Base-by-base conservation (phyloP, 768 basidiomycete genomes). In the Lentinula lateritia region DNA sequence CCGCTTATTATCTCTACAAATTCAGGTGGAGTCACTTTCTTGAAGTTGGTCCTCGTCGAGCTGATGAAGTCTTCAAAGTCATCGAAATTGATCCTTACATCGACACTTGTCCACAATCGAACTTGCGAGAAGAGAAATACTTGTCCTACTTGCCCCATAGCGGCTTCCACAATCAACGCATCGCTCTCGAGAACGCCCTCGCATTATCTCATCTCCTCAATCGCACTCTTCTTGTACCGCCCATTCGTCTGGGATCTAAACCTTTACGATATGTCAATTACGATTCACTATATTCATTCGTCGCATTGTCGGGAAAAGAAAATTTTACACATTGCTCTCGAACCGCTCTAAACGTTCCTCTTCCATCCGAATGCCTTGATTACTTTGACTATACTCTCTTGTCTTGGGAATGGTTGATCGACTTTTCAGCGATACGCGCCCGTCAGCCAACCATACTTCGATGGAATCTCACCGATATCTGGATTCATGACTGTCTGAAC, bases 81-180 rank as follows among this genome's bases (percentile, higher is more conserved):
- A 61, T 70, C 62, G 70, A 69, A 36, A 64, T 70, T 71, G 70
- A 75, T 45, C 55, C 60, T 53, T 45, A 32, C 42, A 54, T 50
- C 52, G 58, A 54, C 50, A n/a, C 55, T 59, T 58, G 48, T 66
- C 50, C 63, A 60, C 20, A 23, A 53, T 52, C 1, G 70, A 74
- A 23, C 23, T 59, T 32, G 60, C 64, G 65, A 2, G 60, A 71
- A 12, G 77, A 78, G 63, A 75, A 70, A 57, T 93, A 81, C 70
- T 72, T 94, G 18, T 78, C 89, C 18, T 93, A 91, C 70, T 77
- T 93, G 18, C 91, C 92, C 12, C 91, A 93, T 70, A 90, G 89
- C 64, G 89, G 90, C 3, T 88, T 90, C 65, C 90, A 93, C 72
- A 93, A 92, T 71, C 90, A 93, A 73, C 86, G 91, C 38, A 92